These are phyloP conservation scores for Didymella pomorum DNA, from an alignment of 2,329 filamentous ascomycete genomes.

Conservation along the genomic window DNA sequence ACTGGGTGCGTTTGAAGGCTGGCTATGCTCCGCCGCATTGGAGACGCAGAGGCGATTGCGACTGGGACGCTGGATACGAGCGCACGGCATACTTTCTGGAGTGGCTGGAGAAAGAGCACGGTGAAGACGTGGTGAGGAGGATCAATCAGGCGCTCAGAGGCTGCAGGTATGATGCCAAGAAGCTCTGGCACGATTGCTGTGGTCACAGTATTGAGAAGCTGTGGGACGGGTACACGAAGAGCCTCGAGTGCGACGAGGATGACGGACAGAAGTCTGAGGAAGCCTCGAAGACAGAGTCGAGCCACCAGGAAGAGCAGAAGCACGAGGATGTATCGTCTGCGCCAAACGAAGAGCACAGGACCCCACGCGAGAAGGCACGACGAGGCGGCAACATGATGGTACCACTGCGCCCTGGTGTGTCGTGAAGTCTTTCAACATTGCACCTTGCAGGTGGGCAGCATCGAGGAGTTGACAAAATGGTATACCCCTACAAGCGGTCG, in stretches of 20 bases:
- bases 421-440: neutral
- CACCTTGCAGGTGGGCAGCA: neutral
- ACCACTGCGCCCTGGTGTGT: constrained; percentile 17
- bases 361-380: constrained; percentile 23
- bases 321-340: neutral
- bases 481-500: neutral
- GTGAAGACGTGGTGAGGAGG: constrained; percentile 59
- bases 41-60: constrained; percentile 65
- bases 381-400: constrained; percentile 27
- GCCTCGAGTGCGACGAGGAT: constrained; percentile 49
- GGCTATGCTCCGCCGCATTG: constrained; percentile 83
- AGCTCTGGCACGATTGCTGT: constrained; percentile 74
- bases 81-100: constrained; percentile 90
- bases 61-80: constrained; percentile 92
- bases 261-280: neutral
- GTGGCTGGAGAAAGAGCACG: constrained; percentile 75
- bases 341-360: constrained; percentile 15
- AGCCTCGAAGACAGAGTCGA: neutral
- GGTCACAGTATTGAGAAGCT: constrained; percentile 71
- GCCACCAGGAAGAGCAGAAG: neutral
- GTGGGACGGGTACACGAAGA: constrained; percentile 75
- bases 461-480: neutral
- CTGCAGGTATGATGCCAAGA: constrained; percentile 69
- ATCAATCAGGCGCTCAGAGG: constrained; percentile 72
- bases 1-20: constrained; percentile 85